phyloP scores from a whole-genome alignment of 345 rosid species.

The Ricinus communis region DNA sequence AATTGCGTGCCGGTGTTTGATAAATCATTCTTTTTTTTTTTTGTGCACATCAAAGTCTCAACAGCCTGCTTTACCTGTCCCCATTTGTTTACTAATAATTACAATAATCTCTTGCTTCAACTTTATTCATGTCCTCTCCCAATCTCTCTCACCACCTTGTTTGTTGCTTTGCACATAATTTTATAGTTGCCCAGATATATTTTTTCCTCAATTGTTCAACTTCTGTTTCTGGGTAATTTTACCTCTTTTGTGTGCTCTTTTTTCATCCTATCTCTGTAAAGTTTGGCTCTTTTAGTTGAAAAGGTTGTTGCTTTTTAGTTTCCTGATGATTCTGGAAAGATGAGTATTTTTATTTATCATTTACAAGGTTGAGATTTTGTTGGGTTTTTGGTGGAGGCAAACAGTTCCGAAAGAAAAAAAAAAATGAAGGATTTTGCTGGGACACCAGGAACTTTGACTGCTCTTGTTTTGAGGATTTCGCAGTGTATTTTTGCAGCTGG shows the following conservation, averaged over 20 bases:
- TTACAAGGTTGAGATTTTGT: neutral
- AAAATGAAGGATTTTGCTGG: conserved; percentile 80
- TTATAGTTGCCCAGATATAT: neutral
- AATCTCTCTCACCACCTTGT: neutral
- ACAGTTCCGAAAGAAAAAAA: no score
- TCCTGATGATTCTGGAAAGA: conserved; percentile 15
- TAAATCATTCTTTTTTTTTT: neutral
- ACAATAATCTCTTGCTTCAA: neutral
- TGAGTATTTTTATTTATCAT: conserved; percentile 11
- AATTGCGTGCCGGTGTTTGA: neutral
- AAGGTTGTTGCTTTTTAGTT: neutral
- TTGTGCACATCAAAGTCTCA: neutral
- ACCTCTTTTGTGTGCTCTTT: no score
- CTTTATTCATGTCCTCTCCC: neutral
- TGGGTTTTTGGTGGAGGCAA: conserved; percentile 12
- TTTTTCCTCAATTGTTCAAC: conserved; percentile 2
- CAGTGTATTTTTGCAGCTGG: conserved; percentile 77
- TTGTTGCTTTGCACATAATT: neutral
- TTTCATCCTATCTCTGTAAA: no score
- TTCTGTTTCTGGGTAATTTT: conserved; percentile 18
- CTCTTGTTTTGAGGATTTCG: conserved; percentile 55
- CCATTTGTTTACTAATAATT: conserved; percentile 4
- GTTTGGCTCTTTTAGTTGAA: neutral
- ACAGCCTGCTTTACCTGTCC: conserved; percentile 1
- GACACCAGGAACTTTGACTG: conserved; percentile 76